Base-by-base conservation (phyloP, 495 filamentous ascomycete species). In the Corynascus novoguineensis region DNA sequence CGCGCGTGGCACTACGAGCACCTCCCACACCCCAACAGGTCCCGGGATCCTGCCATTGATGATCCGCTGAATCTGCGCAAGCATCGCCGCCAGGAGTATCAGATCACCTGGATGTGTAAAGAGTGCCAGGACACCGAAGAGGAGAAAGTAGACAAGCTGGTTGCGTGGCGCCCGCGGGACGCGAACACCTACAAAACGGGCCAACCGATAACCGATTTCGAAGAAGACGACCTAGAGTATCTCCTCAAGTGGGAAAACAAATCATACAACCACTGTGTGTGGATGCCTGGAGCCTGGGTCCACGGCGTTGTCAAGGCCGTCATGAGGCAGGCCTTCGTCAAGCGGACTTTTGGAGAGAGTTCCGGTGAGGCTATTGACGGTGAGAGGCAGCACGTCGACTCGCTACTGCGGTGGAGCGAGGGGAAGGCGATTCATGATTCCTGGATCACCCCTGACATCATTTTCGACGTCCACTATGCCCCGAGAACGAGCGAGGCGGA, bases 231-330 rank as follows among this genome's bases (percentile, higher is more conserved):
- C 5, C 86, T 91, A 41, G 90, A 96, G 62, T 97, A 97, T 61
- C 79, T 99, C 1, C 74, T 97, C 62, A 97, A 93, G 68, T 97
- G 90, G 86, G 81, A 86, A 34, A 65, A 75, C 0, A 78, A 82
- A 50, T 95, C 92, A 0, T 92, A 96, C 59, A 86, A 83, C 60
- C 86, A 86, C 51, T 86, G 84, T 22, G 74, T 70, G 3, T 99
- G 95, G 95, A 83, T 89, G 79, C 84, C 88, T 17, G 95, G 93
- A 8, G 78, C 84, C 24, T 99, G 95, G 95, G 79, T 92, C 14
- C 90, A 81, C 78, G 92, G 91, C n/a, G 73, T 85, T n/a, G 79
- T 80, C 41, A 70, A 73, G 17, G 49, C 68, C 5, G 24, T 64
- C 1, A 95, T 88, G 86, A 81, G 89, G 7, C 81, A 77, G 15